A percentile compares a stretch with the other conserved stretches of the same genome.
phyloP scores from a whole-genome alignment of 768 basidiomycete species.

The Wakefieldia striispora region DNA sequence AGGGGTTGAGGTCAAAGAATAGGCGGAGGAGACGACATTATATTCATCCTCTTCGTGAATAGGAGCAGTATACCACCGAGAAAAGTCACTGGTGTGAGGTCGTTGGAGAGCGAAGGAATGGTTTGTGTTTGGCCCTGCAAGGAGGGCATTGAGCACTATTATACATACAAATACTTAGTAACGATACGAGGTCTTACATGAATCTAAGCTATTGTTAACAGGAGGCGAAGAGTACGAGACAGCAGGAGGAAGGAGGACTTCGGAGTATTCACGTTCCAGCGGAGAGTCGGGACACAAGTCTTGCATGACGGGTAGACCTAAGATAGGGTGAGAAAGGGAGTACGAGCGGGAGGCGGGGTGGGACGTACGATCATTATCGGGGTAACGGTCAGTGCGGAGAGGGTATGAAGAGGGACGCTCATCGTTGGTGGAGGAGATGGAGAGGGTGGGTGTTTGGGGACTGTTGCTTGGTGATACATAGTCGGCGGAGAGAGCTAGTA shows the following conservation, averaged over 20 bases:
- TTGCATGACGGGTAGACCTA: conserved; percentile 32
- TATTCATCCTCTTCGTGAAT: conserved; percentile 17
- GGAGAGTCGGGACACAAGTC: conserved; percentile 33
- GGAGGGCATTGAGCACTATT: conserved; percentile 60
- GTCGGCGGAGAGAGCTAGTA: conserved; percentile 48
- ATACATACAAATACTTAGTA: conserved; percentile 69
- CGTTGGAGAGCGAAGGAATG: conserved; percentile 25
- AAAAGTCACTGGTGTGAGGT: conserved; percentile 29
- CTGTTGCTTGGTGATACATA: conserved; percentile 40
- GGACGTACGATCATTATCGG: conserved; percentile 30
- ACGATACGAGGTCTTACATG: conserved; percentile 74
- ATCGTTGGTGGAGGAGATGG: conserved; percentile 40
- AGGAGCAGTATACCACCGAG: conserved; percentile 14
- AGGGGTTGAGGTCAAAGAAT: conserved; percentile 6
- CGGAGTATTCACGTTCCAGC: conserved; percentile 29
- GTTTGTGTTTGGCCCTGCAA: conserved; percentile 44
- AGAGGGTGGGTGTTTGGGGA: conserved; percentile 48
- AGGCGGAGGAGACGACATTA: conserved; percentile 23
- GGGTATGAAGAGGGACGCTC: conserved; percentile 37
- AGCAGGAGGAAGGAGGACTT: conserved; percentile 32
- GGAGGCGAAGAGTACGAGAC: conserved; percentile 31
- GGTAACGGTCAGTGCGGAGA: conserved; percentile 28
- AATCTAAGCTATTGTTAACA: conserved; percentile 55
- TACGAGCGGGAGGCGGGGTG: neutral
- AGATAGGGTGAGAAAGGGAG: neutral